phyloP scores from a whole-genome alignment of 306 rosid species.

The Crotalaria pallida region DNA sequence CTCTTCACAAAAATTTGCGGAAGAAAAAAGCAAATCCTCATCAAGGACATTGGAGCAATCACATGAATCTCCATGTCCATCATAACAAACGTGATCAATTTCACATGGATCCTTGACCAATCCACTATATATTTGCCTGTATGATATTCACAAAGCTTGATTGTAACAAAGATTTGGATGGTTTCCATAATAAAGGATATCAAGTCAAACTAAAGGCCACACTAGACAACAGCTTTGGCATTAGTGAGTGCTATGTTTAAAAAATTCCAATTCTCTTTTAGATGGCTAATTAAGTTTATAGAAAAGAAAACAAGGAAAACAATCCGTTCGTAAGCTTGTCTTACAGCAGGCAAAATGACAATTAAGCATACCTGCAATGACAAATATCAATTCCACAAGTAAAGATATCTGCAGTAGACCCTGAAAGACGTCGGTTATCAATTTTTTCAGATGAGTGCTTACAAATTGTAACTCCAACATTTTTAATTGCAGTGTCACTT shows the following conservation, averaged over 20 bases:
- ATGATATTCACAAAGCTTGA: constrained; percentile 30
- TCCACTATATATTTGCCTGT: constrained; percentile 28
- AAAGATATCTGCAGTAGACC: constrained; percentile 39
- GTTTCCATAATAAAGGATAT: not conserved
- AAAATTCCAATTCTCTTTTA: not conserved
- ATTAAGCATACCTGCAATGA: constrained; percentile 38
- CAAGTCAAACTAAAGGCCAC: not conserved
- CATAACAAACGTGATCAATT: constrained; percentile 38
- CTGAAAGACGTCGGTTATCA: constrained; percentile 31
- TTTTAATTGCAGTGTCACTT: no score
- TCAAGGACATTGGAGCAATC: constrained; percentile 57
- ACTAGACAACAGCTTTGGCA: not conserved
- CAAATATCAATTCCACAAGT: constrained; percentile 35
- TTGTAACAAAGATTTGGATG: constrained; percentile 20
- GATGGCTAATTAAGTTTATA: not conserved
- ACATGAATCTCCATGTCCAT: constrained; percentile 43
- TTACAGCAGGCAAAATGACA: not conserved
- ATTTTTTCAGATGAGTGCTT: no score
- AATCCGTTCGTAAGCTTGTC: not conserved
- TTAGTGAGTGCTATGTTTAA: not conserved
- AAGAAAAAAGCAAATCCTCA: constrained; percentile 58
- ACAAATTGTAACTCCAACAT: no score
- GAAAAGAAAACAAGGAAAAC: not conserved
- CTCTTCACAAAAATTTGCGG: constrained; percentile 67
- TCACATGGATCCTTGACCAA: constrained; percentile 36